These are phyloP conservation scores for Anthracocystis panici-leucophaei DNA, from an alignment of 1,284 basidiomycete genomes.

Conservation along the genomic window DNA sequence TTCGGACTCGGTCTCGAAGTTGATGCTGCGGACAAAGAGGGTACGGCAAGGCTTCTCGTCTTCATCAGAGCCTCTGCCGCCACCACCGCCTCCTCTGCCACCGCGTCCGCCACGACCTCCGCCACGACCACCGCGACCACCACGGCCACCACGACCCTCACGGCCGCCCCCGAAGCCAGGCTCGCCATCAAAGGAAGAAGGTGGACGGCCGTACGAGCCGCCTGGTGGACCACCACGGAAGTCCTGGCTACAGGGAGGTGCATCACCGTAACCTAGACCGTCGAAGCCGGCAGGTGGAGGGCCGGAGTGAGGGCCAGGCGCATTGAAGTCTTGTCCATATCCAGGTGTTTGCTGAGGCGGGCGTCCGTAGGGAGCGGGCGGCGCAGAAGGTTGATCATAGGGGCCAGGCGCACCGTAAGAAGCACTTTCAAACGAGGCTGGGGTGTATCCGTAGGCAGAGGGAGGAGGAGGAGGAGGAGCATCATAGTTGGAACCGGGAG, in stretches of 20 bases:
- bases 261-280: conserved; percentile 15
- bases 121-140: conserved; percentile 28
- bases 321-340: conserved; percentile 27
- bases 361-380: conserved; percentile 23
- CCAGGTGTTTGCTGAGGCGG: conserved; percentile 17
- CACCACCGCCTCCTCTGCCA: conserved; percentile 15
- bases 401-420: conserved; percentile 24
- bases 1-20: conserved; percentile 40
- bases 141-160: conserved; percentile 22
- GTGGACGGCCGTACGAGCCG: conserved; percentile 25
- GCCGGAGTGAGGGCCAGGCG: conserved; percentile 6
- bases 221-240: conserved; percentile 21
- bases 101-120: conserved; percentile 29
- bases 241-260: conserved; percentile 21
- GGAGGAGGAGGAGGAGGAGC: conserved; percentile 1
- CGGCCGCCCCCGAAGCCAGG: conserved; percentile 34
- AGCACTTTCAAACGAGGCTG: conserved; percentile 25
- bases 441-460: conserved; percentile 30
- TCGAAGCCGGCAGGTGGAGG: conserved; percentile 21
- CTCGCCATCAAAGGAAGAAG: conserved; percentile 17
- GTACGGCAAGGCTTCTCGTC: conserved; percentile 93
- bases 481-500: conserved; percentile 19
- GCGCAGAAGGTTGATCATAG: conserved; percentile 16
- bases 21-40: conserved; percentile 89
- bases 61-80: conserved; percentile 43